Percentiles rank a stretch among this genome's conserved stretches.
These are phyloP conservation scores for Aureobasidium namibiae DNA, from an alignment of 2,329 filamentous ascomycete genomes.

Conservation along the genomic window DNA sequence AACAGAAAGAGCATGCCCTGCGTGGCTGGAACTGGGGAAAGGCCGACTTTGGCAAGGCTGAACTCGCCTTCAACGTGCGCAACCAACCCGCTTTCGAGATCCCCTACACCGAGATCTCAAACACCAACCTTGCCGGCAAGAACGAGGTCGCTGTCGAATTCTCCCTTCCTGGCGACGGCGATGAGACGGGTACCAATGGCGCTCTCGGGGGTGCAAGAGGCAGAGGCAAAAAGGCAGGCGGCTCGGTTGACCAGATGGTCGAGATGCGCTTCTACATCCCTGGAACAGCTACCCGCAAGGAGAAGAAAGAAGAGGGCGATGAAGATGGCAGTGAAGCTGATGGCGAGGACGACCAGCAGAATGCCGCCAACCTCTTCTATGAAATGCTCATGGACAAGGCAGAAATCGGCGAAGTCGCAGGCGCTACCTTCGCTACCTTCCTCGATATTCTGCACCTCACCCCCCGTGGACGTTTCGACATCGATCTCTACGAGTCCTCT, in stretches of 20 bases:
- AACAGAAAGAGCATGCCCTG: conserved; percentile 87
- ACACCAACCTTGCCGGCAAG: conserved; percentile 94
- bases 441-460: conserved; percentile 94
- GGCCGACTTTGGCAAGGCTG: conserved; percentile 89
- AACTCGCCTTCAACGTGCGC: conserved; percentile 92
- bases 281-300: conserved; percentile 67
- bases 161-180: conserved; percentile 62
- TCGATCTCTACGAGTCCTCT: conserved; percentile 98
- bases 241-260: conserved; percentile 83
- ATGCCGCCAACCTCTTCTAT: conserved; percentile 94
- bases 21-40: conserved; percentile 99
- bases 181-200: conserved; percentile 65
- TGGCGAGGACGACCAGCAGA: conserved; percentile 66
- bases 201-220: conserved; percentile 63
- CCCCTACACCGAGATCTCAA: conserved; percentile 93
- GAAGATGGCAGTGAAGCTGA: conserved; percentile 56
- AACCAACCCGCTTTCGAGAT: conserved; percentile 95
- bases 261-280: conserved; percentile 99
- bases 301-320: conserved; percentile 65
- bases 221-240: conserved; percentile 81
- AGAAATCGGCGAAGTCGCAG: conserved; percentile 97
- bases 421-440: conserved; percentile 96
- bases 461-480: conserved; percentile 96
- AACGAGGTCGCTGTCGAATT: conserved; percentile 98
- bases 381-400: conserved; percentile 97